A percentile compares a stretch with the other conserved stretches of the same genome.
phyloP scores from a whole-genome alignment of 768 basidiomycete species.

The Cyathus striatus region DNA sequence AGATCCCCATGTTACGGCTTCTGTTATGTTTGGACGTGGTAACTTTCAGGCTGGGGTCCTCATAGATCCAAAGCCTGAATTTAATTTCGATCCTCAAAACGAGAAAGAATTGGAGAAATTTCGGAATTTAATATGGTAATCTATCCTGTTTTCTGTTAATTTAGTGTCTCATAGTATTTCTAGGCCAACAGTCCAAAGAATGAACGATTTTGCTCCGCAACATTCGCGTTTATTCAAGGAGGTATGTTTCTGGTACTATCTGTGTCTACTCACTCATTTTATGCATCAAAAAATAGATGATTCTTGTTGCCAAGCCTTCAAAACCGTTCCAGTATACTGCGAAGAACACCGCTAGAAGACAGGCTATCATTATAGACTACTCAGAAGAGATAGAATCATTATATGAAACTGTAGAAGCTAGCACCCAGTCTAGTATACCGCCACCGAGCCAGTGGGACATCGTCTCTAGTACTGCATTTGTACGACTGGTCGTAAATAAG shows the following conservation, averaged over 20 bases:
- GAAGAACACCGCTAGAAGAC: too few species aligned
- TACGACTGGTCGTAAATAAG: too few species aligned
- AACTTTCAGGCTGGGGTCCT: conserved; percentile 26
- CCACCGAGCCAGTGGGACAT: conserved; percentile 20
- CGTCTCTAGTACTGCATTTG: conserved; percentile 18
- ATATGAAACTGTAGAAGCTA: conserved; percentile 25
- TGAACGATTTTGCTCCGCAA: conserved; percentile 30
- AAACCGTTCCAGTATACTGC: conserved; percentile 35
- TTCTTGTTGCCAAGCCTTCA: conserved; percentile 21
- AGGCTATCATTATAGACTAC: conserved; percentile 25
- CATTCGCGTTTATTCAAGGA: conserved; percentile 39
- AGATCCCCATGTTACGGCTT: conserved; percentile 21
- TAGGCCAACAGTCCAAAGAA: too few species aligned
- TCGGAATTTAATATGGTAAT: conserved; percentile 13
- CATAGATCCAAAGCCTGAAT: conserved; percentile 19
- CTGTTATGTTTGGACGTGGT: too few species aligned
- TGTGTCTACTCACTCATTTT: not conserved
- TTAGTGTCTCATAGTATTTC: conserved; percentile 2
- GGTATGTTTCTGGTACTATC: conserved; percentile 10
- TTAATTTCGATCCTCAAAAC: conserved; percentile 15
- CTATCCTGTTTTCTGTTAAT: not conserved
- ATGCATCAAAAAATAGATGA: conserved; percentile 22
- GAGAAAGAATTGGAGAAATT: conserved; percentile 11
- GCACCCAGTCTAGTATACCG: conserved; percentile 14
- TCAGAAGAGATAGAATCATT: conserved; percentile 28